Base-by-base conservation (phyloP, 805 yeast species). In the Candida succiphila region DNA sequence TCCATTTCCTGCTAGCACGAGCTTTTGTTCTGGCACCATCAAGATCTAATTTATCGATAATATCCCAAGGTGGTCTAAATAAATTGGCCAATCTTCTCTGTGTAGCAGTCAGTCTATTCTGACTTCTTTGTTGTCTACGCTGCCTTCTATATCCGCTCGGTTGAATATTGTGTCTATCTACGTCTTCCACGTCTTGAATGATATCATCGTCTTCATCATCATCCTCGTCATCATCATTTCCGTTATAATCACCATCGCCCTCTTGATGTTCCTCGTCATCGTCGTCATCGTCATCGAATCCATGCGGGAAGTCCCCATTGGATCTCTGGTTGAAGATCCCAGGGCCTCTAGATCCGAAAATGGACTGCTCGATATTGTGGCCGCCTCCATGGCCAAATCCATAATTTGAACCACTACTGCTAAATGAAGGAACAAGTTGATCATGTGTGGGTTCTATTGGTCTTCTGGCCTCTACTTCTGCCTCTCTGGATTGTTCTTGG, bases 51-150 rank as follows among this genome's bases (percentile, higher is more conserved):
- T 69, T 75, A 16, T 77, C 66, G 48, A 92, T 86, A 23, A 92
- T 60, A 45, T 89, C 96, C 61, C 85, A 89, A 0, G 99, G 99
- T 0, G 98, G 97, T 40, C 89, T 67, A 56, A 89, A 92, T 20
- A 92, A 63, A 40, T 69, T 69, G 4, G 95, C 96, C 31, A 92
- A 61, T 32, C 94, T 65, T 42, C 75, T 66, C 56, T 73, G 86
- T 33, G 75, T 56, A 31, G 63, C 65, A 3, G 63, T 48, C 17
- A 17, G 27, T 27, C 52, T 41, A 23, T 29, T 17, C 16, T 58
- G 45, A 23, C 40, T 33, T 13, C 41, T 37, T 31, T 56, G 40
- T 37, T 62, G 45, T 31, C 65, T 44, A 17, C 59, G 49, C 27
- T 40, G 30, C 27, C 35, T 53, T 62, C 23, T 48, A 50, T 39